These are phyloP conservation scores for Mariannaea elegans DNA, from an alignment of 2,329 filamentous ascomycete species.

Conservation along the genomic window DNA sequence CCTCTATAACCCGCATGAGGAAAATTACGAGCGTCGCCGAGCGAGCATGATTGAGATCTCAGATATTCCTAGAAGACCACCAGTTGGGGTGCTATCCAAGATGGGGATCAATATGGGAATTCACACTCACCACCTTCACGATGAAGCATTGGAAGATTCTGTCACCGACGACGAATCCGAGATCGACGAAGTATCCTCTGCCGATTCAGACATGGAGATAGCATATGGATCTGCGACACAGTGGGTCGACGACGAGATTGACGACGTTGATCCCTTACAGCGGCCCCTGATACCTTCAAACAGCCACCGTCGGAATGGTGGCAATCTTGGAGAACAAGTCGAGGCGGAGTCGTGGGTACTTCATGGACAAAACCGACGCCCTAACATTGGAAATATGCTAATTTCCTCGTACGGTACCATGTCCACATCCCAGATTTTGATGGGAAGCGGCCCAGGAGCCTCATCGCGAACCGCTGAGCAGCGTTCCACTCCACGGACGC, in stretches of 20 bases:
- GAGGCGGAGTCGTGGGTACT: slow-evolving; percentile 26
- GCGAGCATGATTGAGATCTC: slow-evolving; percentile 67
- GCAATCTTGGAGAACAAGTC: slow-evolving; percentile 15
- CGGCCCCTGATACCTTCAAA: slow-evolving; percentile 35
- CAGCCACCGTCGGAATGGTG: slow-evolving; percentile 10
- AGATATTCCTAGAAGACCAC: slow-evolving; percentile 69
- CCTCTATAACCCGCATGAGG: slow-evolving; percentile 54
- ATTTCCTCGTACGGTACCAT: slow-evolving; percentile 46
- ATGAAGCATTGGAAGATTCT: slow-evolving; percentile 63
- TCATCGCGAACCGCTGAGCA: slow-evolving; percentile 14
- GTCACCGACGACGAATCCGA: slow-evolving; percentile 44
- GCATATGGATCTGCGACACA: slow-evolving; percentile 28
- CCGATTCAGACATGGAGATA: slow-evolving; percentile 44
- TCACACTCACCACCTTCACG: slow-evolving; percentile 75
- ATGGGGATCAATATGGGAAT: slow-evolving; percentile 77
- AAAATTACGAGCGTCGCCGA: slow-evolving; percentile 44
- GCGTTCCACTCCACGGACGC: slow-evolving; percentile 19
- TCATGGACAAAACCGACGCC: slow-evolving; percentile 25
- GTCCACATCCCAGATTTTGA: slow-evolving; percentile 38
- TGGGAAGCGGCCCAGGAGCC: slow-evolving; percentile 18
- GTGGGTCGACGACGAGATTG: slow-evolving; percentile 44
- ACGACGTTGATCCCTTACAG: slow-evolving; percentile 22
- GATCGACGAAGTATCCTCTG: slow-evolving; percentile 43
- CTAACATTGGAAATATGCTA: slow-evolving; percentile 17
- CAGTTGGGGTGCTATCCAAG: slow-evolving; percentile 58